phyloP scores from a whole-genome alignment of 805 yeast species.

The Pichia exigua region DNA sequence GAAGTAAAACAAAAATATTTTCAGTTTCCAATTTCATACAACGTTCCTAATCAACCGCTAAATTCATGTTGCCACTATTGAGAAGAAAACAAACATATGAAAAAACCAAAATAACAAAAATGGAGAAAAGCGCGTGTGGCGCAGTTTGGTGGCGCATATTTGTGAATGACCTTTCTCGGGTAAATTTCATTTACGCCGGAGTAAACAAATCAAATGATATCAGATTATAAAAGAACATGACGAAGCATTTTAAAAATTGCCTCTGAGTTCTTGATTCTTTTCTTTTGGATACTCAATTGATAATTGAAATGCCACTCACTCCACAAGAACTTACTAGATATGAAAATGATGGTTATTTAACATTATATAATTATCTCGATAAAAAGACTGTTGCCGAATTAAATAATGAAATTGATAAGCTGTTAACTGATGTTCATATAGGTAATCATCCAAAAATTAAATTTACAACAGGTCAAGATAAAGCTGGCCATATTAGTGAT shows the following conservation, averaged over 20 bases:
- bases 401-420: constrained; percentile 34
- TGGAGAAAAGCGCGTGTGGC: not conserved
- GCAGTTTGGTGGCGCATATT: not conserved
- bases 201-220: not conserved
- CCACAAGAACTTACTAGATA: constrained; percentile 43
- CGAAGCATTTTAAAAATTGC: not conserved
- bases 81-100: not conserved
- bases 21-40: not conserved
- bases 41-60: not conserved
- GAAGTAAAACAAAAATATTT: not conserved
- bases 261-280: not conserved
- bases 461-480: constrained; percentile 47
- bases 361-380: constrained; percentile 47
- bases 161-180: not conserved
- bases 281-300: not conserved
- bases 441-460: constrained; percentile 58
- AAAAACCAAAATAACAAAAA: not conserved
- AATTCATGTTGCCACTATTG: not conserved
- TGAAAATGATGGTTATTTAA: constrained; percentile 51
- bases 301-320: constrained; percentile 29
- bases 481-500: constrained; percentile 60
- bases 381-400: constrained; percentile 33
- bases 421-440: constrained; percentile 45
- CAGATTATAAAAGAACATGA: not conserved
- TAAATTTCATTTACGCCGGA: not conserved